Evolutionary conservation across 108 stramenopile species (phyloP).

Genomic region (Fragilaria crotonensis): DNA sequence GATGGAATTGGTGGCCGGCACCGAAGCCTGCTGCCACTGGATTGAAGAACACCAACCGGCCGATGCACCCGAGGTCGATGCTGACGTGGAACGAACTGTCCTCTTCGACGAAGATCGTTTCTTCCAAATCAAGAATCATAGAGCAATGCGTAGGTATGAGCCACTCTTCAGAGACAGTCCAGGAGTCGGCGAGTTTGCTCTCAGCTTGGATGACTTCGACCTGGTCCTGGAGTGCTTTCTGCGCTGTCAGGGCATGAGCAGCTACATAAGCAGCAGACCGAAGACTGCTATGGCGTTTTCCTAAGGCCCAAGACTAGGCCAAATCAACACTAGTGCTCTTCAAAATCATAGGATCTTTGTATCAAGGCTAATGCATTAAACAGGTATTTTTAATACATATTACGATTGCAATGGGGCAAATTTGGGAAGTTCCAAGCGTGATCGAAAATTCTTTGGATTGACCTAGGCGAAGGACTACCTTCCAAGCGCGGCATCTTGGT

Average conservation of each 20-base stretch:
- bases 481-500: not conserved
- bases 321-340: not conserved
- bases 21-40: slow-evolving; percentile 68
- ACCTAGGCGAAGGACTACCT: not conserved
- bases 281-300: slow-evolving; percentile 61
- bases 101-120: slow-evolving; percentile 84
- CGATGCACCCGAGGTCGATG: slow-evolving; percentile 4
- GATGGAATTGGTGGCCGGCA: slow-evolving; percentile 15
- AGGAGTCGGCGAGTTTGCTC: slow-evolving; percentile 24
- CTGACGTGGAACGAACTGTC: slow-evolving; percentile 41
- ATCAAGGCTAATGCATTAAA: not conserved
- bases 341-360: too few species aligned
- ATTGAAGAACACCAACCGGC: slow-evolving; percentile 53
- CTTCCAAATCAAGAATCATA: slow-evolving; percentile 52
- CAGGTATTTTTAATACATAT: not conserved
- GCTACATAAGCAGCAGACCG: slow-evolving; percentile 45
- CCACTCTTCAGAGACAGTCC: slow-evolving; percentile 25
- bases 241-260: slow-evolving; percentile 76
- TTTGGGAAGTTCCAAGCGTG: not conserved
- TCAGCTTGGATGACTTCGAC: slow-evolving; percentile 57
- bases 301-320: slow-evolving; percentile 4
- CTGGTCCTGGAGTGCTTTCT: slow-evolving; percentile 70
- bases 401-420: too few species aligned
- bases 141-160: slow-evolving; percentile 22
- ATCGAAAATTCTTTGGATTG: not conserved